Evolutionary conservation across 208 protist species (phyloP).

Genomic region (Leishmania amazonensis): DNA sequence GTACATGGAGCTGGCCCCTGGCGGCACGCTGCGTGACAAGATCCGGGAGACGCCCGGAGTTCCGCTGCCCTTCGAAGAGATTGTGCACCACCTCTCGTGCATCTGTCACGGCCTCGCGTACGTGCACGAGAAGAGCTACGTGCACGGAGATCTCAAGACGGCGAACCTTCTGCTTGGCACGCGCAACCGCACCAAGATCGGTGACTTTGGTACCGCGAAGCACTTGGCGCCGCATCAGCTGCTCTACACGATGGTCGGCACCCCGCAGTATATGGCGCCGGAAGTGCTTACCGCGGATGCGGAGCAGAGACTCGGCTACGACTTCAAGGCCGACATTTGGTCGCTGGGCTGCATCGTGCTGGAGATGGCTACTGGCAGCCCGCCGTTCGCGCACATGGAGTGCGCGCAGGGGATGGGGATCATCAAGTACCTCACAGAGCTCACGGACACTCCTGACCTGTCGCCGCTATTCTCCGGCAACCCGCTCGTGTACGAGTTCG

Average conservation of each 20-base stretch:
- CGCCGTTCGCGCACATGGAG: conserved; percentile 77
- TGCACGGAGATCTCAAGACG: conserved; percentile 92
- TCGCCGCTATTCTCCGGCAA: conserved; percentile 68
- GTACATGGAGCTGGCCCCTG: conserved; percentile 93
- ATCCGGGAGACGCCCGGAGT: conserved; percentile 65
- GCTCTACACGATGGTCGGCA: conserved; percentile 85
- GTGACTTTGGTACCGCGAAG: conserved; percentile 95
- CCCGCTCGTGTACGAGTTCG: conserved; percentile 78
- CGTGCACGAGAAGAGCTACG: conserved; percentile 85
- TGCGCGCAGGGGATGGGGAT: conserved; percentile 80
- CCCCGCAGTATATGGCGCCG: conserved; percentile 93
- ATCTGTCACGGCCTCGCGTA: conserved; percentile 89
- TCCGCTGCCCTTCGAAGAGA: conserved; percentile 62
- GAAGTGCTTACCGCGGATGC: conserved; percentile 81
- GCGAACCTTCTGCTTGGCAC: conserved; percentile 89
- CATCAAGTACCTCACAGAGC: conserved; percentile 79
- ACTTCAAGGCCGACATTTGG: conserved; percentile 93
- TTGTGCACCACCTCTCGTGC: conserved; percentile 80
- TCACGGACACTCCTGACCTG: conserved; percentile 77
- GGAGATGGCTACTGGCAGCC: conserved; percentile 84
- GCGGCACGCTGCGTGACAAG: conserved; percentile 84
- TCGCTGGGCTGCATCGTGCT: conserved; percentile 88
- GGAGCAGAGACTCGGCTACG: conserved; percentile 57
- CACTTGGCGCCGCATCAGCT: conserved; percentile 68
- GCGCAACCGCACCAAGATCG: conserved; percentile 90